Evolutionary conservation across 2,329 filamentous ascomycete species (phyloP), one percentile per base, ranked within the genome.

Genomic region (Thielaviopsis musarum): DNA sequence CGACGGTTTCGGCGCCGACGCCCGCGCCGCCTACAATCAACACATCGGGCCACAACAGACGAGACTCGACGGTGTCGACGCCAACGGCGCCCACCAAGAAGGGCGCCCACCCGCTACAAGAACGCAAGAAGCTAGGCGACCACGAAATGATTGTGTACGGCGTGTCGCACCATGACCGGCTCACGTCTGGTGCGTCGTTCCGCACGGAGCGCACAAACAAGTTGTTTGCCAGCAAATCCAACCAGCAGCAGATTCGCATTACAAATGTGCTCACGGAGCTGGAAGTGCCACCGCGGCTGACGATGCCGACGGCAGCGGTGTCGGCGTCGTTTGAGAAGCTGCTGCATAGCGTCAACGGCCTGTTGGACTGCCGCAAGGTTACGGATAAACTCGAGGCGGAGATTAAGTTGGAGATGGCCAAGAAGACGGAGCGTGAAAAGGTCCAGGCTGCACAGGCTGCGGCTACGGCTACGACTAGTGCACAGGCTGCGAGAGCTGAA

Each of bases 161-260:
- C 63, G 86, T 98, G 10, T 81, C 85, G 7, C 83, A 88, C 64
- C 86, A 91, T 68, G 91, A 97, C 59, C 87, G 91, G 28, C 78
- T 96, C 48, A 83, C 85, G 1, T 86, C 85, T 9, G 91, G 93
- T 6, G 88, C 95, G 41, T 85, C 88, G 15, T 97, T 97, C 77
- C 87, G 91, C 13, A 89, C 89, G 28, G 87, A 91, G 66, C 85
- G 82, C 69, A 81, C 91, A 61, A 84, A 85, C 65, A 90, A 90
- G 70, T 80, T 88, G 24, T 85, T 89, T 59, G 82, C 83, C 45
- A 85, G 85, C 64, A 91, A 91, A 72, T 85, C 81, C 17, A 81
- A 84, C 58, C 81, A 86, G 62, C 87, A 91, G 68, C 87, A 88
- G 64, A 72, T 82, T 62, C 86, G 87, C 63, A 90, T 93, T 63